Base-by-base conservation (phyloP, 139 green algal species). In the Pedinophyceae sp. region DNA sequence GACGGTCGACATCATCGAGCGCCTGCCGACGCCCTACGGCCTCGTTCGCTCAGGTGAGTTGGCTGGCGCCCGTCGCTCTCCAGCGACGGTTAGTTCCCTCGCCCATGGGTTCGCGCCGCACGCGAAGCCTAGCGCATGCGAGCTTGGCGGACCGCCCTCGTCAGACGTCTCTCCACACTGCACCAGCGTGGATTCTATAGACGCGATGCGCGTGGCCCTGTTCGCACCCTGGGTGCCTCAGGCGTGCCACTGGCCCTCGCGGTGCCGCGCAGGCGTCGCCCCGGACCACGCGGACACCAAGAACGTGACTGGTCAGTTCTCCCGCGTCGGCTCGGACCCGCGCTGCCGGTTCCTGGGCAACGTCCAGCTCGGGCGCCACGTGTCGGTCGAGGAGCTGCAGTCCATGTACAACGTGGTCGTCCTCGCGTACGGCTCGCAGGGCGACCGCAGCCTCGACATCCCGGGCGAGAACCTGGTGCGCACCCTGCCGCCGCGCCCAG, bases 281-380 rank as follows among this genome's bases (percentile, higher is more conserved):
- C 89, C 90, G 4, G 90, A 98, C 61, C 90, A 98, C 55, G 73
- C 76, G 45, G 80, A 90, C 59, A 95, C 86, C 29, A 98, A 98
- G 80, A 93, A 89, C 61, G 85, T 95, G 15, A 87, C 72, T 48
- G 82, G 91, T 62, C 81, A 95, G 54, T 95, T 95, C 52, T 72
- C 49, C 0, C 22, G 46, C 4, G 41, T 87, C n/a, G 72, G 60
- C 0, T 24, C 25, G 13, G 72, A 87, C 52, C 64, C 63, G 2
- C 54, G 76, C 7, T 63, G 79, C 2, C 47, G 25, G 16, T 96
- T 86, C 67, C 70, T 88, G 7, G 89, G 88, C 46, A 89, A 93
- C 60, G 88, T 97, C 19, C 54, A 45, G 1, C 54, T 87, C 16
- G 76, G 76, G 30, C n/a, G 6, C 4, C 76, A 93, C 38, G 63